These are phyloP conservation scores for Stephania yunnanensis DNA, from an alignment of 164 flowering plant genomes.

Conservation along the genomic window DNA sequence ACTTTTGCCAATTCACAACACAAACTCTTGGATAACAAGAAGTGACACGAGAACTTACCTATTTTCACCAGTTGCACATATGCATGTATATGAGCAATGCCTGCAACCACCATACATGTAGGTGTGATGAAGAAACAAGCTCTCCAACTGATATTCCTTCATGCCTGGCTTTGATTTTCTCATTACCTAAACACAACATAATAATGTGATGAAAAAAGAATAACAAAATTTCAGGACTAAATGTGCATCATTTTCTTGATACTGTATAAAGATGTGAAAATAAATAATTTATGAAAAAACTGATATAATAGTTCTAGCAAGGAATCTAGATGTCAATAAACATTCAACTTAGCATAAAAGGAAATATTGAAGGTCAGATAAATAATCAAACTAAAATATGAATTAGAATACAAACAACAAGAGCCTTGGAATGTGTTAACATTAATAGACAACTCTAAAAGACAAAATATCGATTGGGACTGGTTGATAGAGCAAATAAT, in stretches of 20 bases:
- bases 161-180: slow-evolving; percentile 55
- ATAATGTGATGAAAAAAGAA: slow-evolving; percentile 6
- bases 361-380: not conserved
- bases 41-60: slow-evolving; percentile 33
- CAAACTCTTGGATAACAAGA: not conserved
- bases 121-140: slow-evolving; percentile 82
- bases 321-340: not conserved
- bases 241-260: not conserved
- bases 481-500: not conserved
- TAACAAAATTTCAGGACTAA: not conserved
- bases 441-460: not conserved
- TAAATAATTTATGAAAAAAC: no score
- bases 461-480: not conserved
- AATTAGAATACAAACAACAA: not conserved
- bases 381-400: not conserved
- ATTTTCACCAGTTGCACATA: slow-evolving; percentile 93
- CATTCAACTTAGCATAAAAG: not conserved
- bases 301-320: not conserved
- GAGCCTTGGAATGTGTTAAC: not conserved
- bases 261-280: no score
- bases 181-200: slow-evolving; percentile 58
- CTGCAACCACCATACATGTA: slow-evolving; percentile 96
- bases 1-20: not conserved
- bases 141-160: slow-evolving; percentile 92
- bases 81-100: slow-evolving; percentile 91